phyloP scores from a whole-genome alignment of 78 protist genomes.

The Chrysochromulina parva region DNA sequence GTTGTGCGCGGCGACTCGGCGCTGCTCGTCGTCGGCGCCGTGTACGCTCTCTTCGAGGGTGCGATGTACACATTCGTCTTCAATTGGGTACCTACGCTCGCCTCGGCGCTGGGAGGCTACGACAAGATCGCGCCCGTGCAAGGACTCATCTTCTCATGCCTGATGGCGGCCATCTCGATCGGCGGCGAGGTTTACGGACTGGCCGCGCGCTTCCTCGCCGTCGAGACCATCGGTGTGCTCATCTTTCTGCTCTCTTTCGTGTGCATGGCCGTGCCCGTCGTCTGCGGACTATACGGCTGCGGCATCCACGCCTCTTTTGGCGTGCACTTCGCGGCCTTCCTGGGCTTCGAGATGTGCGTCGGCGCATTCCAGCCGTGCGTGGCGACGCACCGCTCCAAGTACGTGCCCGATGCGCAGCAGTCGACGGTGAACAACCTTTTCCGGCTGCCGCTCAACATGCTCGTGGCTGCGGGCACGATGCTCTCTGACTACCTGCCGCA shows the following conservation, averaged over 20 bases:
- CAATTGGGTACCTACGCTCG: constrained; percentile 65
- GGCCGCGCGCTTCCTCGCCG: not conserved
- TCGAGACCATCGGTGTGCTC: constrained; percentile 37
- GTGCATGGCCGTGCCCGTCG: not conserved
- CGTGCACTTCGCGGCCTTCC: constrained; percentile 47
- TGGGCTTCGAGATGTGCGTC: constrained; percentile 74
- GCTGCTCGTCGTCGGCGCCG: constrained; percentile 57
- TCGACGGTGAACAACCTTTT: constrained; percentile 79
- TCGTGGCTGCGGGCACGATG: constrained; percentile 64
- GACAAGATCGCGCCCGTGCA: not conserved
- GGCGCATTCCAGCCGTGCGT: constrained; percentile 83
- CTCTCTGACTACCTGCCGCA: not conserved
- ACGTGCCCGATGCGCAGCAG: not conserved
- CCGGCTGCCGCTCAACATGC: constrained; percentile 85
- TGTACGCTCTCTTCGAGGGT: constrained; percentile 86
- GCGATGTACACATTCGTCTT: constrained; percentile 92
- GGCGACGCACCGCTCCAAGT: constrained; percentile 67
- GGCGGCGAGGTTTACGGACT: not conserved
- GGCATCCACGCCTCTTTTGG: not conserved
- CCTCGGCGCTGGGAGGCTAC: too few relatives aligned
- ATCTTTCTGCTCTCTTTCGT: constrained; percentile 41
- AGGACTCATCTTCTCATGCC: not conserved
- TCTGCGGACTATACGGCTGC: not conserved
- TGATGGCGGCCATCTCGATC: not conserved
- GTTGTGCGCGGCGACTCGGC: too few relatives aligned